Evolutionary conservation across 805 yeast genomes (phyloP), one percentile per base, ranked within the genome.

Genomic region (Dipodascopsis tothii): DNA sequence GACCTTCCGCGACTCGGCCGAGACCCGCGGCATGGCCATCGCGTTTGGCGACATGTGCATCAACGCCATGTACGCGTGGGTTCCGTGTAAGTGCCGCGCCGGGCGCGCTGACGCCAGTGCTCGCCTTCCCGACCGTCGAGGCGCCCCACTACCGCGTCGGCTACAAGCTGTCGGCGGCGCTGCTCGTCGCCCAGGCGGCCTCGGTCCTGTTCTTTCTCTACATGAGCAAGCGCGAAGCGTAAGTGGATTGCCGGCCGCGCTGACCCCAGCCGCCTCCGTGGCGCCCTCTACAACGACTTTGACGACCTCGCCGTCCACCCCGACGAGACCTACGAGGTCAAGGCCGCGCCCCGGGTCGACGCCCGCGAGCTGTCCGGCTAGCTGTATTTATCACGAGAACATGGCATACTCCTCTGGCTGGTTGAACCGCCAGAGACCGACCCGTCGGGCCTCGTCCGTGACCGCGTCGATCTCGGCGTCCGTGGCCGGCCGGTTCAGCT

Each of bases 91-190:
- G n/a, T n/a, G n/a, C n/a, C n/a, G n/a, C n/a, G n/a, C n/a, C n/a
- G n/a, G n/a, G n/a, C n/a, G n/a, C n/a, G n/a, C n/a, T n/a, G n/a
- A n/a, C n/a, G n/a, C 61, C 77, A 1, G 67, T 72, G 9, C 53
- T 70, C 21, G 68, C 68, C 5, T 69, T 70, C 69, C 57, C 57
- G 19, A 58, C 62, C 5, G 54, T 46, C 1, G 55, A 58, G 21
- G 57, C 60, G 2, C 62, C 62, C 5, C 43, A 54, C n/a, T 58
- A 48, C 34, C 43, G 39, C 35, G 51, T 54, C 39, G 62, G 62
- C 3, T 58, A 48, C 37, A 42, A 40, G 35, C 30, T 44, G 14
- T 22, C 48, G 46, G 21, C 56, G 43, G 51, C 37, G 14, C 42
- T 41, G 16, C 19, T 35, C 18, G 44, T 18, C 4, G 25, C 41